phyloP scores from a whole-genome alignment of 2,329 filamentous ascomycete species.

The Alternaria rosae region DNA sequence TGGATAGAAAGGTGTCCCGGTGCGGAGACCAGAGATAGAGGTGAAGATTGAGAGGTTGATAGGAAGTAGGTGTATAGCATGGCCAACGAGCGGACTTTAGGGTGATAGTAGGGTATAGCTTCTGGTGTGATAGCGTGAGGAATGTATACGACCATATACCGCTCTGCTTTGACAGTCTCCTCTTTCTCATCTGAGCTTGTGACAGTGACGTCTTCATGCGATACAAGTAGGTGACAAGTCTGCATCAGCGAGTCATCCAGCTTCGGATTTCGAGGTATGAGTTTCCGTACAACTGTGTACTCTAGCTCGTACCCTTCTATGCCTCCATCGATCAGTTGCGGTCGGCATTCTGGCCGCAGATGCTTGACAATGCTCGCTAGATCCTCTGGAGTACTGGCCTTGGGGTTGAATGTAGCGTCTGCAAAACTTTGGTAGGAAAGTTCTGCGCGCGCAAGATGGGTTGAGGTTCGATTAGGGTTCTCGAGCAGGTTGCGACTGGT shows the following conservation, averaged over 20 bases:
- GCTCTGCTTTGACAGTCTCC: constrained; percentile 41
- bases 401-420: constrained; percentile 45
- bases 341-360: constrained; percentile 52
- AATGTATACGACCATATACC: constrained; percentile 75
- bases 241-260: constrained; percentile 80
- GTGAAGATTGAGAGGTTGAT: neutral
- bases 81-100: constrained; percentile 74
- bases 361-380: constrained; percentile 59
- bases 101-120: constrained; percentile 88
- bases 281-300: constrained; percentile 73
- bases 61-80: constrained; percentile 73
- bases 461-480: constrained; percentile 82
- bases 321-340: constrained; percentile 34
- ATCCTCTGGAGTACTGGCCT: constrained; percentile 39
- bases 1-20: constrained; percentile 59
- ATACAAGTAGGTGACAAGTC: constrained; percentile 76
- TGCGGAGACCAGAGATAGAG: constrained; percentile 30
- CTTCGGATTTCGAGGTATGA: constrained; percentile 82
- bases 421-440: constrained; percentile 66
- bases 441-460: constrained; percentile 79
- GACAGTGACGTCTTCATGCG: constrained; percentile 24
- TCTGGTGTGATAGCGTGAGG: constrained; percentile 71
- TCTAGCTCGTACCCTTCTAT: constrained; percentile 55
- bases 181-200: constrained; percentile 28
- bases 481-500: constrained; percentile 78